Percentiles rank a stretch among this genome's conserved stretches.
Evolutionary conservation across 768 basidiomycete genomes (phyloP).

Genomic region (Lyophyllum shimeji): DNA sequence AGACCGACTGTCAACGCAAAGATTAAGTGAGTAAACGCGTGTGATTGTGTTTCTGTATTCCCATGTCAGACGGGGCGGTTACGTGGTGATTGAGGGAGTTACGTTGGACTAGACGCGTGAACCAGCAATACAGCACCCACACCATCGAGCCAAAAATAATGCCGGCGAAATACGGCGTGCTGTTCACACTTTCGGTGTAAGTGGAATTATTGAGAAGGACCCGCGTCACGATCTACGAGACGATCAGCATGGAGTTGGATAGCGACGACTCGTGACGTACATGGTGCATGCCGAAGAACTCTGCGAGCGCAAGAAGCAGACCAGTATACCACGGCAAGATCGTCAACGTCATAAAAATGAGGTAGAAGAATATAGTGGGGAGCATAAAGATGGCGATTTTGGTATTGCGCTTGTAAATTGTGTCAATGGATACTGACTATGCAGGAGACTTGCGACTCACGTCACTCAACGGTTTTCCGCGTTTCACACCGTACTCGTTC

Average conservation of each 20-base stretch:
- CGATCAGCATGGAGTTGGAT: constrained; percentile 12
- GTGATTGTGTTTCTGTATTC: constrained; percentile 67
- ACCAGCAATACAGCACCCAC: constrained; percentile 87
- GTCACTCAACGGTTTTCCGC: constrained; percentile 68
- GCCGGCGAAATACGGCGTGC: constrained; percentile 90
- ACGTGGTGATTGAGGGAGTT: constrained; percentile 22
- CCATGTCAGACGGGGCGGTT: constrained; percentile 23
- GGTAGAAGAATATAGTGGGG: constrained; percentile 75
- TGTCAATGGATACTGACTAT: not conserved
- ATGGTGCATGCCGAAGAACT: constrained; percentile 94
- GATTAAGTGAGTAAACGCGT: constrained; percentile 71
- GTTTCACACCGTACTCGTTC: constrained; percentile 71
- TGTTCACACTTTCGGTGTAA: constrained; percentile 80
- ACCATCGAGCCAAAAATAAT: constrained; percentile 85
- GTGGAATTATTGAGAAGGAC: constrained; percentile 81
- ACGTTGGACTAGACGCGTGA: constrained; percentile 75
- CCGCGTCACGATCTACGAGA: constrained; percentile 70
- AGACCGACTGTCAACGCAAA: constrained; percentile 71
- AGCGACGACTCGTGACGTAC: constrained; percentile 44
- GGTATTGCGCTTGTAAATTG: constrained; percentile 63
- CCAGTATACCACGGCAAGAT: constrained; percentile 91
- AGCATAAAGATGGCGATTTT: constrained; percentile 76
- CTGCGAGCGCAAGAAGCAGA: constrained; percentile 75
- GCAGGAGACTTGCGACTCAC: constrained; percentile 30
- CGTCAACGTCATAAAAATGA: constrained; percentile 82